Conservation (phyloP, 2,329 filamentous ascomycete genomes). For the Lizonia empirigonia region DNA sequence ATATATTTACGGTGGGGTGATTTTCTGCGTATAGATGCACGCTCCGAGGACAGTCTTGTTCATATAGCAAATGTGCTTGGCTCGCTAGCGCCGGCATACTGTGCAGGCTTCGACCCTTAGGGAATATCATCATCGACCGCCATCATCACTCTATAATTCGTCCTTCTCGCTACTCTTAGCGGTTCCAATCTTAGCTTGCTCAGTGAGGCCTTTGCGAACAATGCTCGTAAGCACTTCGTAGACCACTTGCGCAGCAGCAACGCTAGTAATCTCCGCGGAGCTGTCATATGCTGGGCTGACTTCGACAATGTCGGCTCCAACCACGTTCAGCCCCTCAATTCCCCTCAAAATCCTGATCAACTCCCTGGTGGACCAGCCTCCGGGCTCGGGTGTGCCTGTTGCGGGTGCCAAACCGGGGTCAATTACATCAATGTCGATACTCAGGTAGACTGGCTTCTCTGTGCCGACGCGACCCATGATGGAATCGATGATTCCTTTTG, state of each 20-base stretch:
- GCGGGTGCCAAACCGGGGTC: slow-evolving; percentile 76
- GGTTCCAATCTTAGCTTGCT: slow-evolving; percentile 39
- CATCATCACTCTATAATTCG: slow-evolving; percentile 27
- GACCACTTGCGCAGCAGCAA: slow-evolving; percentile 82
- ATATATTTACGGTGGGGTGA: not conserved
- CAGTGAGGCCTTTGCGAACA: slow-evolving; percentile 63
- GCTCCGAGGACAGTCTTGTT: not conserved
- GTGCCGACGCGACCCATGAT: slow-evolving; percentile 76
- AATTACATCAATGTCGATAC: slow-evolving; percentile 80
- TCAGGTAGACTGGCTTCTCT: slow-evolving; percentile 79
- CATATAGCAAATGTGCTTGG: not conserved
- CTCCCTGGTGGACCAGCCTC: slow-evolving; percentile 89
- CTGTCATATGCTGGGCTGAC: slow-evolving; percentile 86
- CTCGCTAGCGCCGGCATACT: not conserved
- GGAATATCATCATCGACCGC: not conserved
- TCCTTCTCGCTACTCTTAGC: slow-evolving; percentile 28
- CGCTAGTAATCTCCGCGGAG: slow-evolving; percentile 76
- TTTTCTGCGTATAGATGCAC: not conserved
- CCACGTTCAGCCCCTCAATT: slow-evolving; percentile 80
- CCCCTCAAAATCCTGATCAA: slow-evolving; percentile 82
- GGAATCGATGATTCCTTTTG: slow-evolving; percentile 68
- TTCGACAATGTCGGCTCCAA: slow-evolving; percentile 90
- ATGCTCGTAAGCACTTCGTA: slow-evolving; percentile 84
- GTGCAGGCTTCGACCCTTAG: not conserved
- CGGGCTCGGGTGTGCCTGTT: slow-evolving; percentile 87